Conservation (phyloP, 2,329 filamentous ascomycete genomes). For the Diaporthe vaccinii region DNA sequence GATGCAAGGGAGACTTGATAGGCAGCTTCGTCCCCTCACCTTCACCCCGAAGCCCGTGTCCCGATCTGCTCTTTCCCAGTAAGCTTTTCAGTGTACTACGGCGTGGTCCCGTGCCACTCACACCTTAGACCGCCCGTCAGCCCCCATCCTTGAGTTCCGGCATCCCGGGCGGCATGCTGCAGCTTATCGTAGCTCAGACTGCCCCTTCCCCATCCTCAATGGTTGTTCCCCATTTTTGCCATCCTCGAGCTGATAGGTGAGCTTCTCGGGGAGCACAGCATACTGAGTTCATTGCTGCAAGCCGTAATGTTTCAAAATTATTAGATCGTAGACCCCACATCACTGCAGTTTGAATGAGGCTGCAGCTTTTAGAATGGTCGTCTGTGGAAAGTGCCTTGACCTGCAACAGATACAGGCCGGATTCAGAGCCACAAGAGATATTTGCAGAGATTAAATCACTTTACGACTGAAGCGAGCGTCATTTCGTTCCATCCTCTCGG, state of each 20-base stretch:
- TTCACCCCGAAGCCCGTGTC: not conserved
- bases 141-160: slow-evolving; percentile 13
- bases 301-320: not conserved
- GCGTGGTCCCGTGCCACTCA: not conserved
- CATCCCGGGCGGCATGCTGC: not conserved
- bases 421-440: too few species aligned
- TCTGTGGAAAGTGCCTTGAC: too few species aligned
- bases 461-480: rapidly evolving
- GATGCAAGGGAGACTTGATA: slow-evolving; percentile 29
- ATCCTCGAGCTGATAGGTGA: not conserved
- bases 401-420: too few species aligned
- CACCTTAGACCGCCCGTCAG: not conserved
- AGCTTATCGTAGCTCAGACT: slow-evolving; percentile 5
- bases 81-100: not conserved
- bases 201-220: not conserved
- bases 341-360: too few species aligned
- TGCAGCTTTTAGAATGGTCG: too few species aligned
- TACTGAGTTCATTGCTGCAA: not conserved
- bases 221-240: slow-evolving; percentile 11
- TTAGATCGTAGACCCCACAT: too few species aligned
- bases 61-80: not conserved
- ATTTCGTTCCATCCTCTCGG: too few species aligned
- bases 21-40: slow-evolving; percentile 30
- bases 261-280: too few species aligned
- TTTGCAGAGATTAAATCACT: too few species aligned